Evolutionary conservation across 139 green algal species (phyloP).

Genomic region (Deuterostichococcus epilithicus): DNA sequence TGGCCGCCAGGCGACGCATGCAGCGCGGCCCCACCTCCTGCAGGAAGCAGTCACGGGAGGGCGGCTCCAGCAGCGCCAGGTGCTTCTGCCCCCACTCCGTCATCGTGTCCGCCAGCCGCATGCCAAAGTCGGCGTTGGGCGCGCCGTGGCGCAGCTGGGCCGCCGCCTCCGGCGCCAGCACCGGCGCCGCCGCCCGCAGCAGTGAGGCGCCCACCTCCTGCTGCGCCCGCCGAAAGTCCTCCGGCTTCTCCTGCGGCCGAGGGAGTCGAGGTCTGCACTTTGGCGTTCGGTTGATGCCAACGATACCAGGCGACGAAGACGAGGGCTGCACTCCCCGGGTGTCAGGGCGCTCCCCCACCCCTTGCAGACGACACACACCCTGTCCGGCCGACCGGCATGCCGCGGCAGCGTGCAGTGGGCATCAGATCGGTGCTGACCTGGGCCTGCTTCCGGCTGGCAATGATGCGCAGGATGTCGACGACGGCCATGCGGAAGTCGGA

Average conservation of each 20-base stretch:
- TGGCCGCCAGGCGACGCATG: slow-evolving; percentile 1
- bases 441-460: slow-evolving; percentile 23
- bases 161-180: slow-evolving; percentile 26
- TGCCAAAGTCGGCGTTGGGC: slow-evolving; percentile 56
- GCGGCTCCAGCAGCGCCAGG: slow-evolving; percentile 35
- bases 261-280: background rate
- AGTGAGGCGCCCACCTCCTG: slow-evolving; percentile 39
- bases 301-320: background rate
- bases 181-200: slow-evolving; percentile 29
- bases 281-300: too few relatives aligned
- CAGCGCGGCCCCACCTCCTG: background rate
- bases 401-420: background rate
- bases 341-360: too few relatives aligned
- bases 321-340: background rate
- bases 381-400: background rate
- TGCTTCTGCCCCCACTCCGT: slow-evolving; percentile 34
- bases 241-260: slow-evolving; percentile 39
- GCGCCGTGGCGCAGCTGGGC: slow-evolving; percentile 56
- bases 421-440: slow-evolving; percentile 7
- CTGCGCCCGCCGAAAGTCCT: slow-evolving; percentile 47
- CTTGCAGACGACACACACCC: too few relatives aligned
- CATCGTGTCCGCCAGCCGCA: slow-evolving; percentile 55
- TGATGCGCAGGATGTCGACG: slow-evolving; percentile 55
- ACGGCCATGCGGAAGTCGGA: slow-evolving; percentile 54
- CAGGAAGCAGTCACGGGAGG: background rate